Conservation (phyloP, 2,329 filamentous ascomycete genomes). For the Fusarium poae region DNA sequence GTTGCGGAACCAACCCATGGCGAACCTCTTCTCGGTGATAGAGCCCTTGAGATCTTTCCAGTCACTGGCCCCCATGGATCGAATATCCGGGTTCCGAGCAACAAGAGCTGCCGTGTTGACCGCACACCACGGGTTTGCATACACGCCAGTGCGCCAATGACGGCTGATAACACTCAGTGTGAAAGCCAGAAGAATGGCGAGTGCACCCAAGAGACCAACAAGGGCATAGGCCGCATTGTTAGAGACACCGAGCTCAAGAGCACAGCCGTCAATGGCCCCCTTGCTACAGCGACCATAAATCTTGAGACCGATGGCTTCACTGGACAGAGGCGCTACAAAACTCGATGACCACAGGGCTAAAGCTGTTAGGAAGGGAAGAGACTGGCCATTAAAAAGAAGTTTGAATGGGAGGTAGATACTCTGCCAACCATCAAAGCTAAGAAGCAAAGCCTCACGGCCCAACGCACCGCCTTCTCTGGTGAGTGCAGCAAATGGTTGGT, state of each 20-base stretch:
- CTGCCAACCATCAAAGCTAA: conserved; percentile 56
- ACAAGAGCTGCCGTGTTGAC: conserved; percentile 39
- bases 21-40: conserved; percentile 32
- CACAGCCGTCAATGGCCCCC: conserved; percentile 38
- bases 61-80: conserved; percentile 26
- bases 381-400: conserved; percentile 52
- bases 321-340: conserved; percentile 36
- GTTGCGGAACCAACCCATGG: conserved; percentile 31
- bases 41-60: conserved; percentile 31
- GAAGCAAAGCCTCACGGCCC: conserved; percentile 58
- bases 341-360: conserved; percentile 23
- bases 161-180: conserved; percentile 35
- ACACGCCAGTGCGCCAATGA: conserved; percentile 41
- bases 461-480: conserved; percentile 53
- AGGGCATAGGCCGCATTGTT: conserved; percentile 33
- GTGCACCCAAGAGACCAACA: conserved; percentile 17
- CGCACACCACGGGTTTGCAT: conserved; percentile 43
- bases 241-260: conserved; percentile 39
- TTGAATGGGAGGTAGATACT: conserved; percentile 54
- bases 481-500: conserved; percentile 61
- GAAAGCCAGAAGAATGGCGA: conserved; percentile 14
- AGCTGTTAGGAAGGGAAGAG: conserved; percentile 47
- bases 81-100: conserved; percentile 37
- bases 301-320: conserved; percentile 43
- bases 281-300: conserved; percentile 39